Evolutionary conservation across 768 basidiomycete genomes (phyloP).

Genomic region (Russula brevipes): DNA sequence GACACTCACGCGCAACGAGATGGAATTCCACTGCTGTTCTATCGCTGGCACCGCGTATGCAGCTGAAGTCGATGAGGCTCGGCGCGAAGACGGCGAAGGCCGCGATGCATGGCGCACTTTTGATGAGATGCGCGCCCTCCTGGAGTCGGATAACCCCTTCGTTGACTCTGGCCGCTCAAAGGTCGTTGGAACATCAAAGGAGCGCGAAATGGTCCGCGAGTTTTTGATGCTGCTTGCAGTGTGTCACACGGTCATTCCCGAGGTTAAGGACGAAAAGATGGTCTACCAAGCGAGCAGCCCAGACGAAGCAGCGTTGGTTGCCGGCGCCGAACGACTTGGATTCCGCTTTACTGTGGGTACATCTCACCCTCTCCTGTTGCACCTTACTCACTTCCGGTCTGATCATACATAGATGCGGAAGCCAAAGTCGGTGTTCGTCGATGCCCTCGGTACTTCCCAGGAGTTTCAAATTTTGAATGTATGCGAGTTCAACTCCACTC

Average conservation of each 20-base stretch:
- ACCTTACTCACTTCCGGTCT: slow-evolving; percentile 24
- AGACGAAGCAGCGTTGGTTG: slow-evolving; percentile 93
- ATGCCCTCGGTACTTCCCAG: slow-evolving; percentile 59
- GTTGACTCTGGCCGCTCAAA: slow-evolving; percentile 36
- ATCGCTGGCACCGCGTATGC: slow-evolving; percentile 88
- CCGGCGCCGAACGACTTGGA: slow-evolving; percentile 86
- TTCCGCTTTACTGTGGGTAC: slow-evolving; percentile 87
- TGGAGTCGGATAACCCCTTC: slow-evolving; percentile 56
- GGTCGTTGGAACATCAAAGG: slow-evolving; percentile 32
- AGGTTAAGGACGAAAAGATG: slow-evolving; percentile 82
- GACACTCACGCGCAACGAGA: slow-evolving; percentile 94
- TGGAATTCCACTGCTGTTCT: slow-evolving; percentile 92
- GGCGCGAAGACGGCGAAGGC: slow-evolving; percentile 54
- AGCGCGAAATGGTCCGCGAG: slow-evolving; percentile 34
- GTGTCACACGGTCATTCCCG: slow-evolving; percentile 98
- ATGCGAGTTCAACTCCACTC: slow-evolving; percentile 97
- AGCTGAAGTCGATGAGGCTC: slow-evolving; percentile 84
- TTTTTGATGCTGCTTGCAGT: slow-evolving; percentile 61
- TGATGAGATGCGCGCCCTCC: slow-evolving; percentile 55
- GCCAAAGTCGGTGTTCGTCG: slow-evolving; percentile 91
- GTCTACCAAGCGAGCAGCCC: slow-evolving; percentile 95
- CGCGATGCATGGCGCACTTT: slow-evolving; percentile 73
- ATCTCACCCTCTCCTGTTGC: background rate
- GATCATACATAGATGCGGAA: slow-evolving; percentile 69
- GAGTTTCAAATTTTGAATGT: slow-evolving; percentile 94